Conservation (phyloP, 73 alveolate species). For the Symbiodinium pilosum region DNA sequence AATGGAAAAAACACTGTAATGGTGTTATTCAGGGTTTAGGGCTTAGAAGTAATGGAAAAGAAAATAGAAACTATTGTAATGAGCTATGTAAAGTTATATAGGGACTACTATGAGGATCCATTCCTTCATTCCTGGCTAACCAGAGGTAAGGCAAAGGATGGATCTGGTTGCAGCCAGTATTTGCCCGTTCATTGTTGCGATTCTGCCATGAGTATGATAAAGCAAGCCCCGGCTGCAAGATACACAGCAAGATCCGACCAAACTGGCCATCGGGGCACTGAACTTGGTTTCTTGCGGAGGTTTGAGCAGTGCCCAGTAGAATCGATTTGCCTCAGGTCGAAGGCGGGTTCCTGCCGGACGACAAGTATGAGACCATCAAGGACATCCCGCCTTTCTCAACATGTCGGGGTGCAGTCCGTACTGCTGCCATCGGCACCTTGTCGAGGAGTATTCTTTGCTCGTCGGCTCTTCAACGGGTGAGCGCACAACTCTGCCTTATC, state of each 20-base stretch:
- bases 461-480: slow-evolving; percentile 45
- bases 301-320: background rate
- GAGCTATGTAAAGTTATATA: too few species aligned
- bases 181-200: too few species aligned
- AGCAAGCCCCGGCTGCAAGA: background rate
- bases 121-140: too few species aligned
- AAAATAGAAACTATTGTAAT: too few species aligned
- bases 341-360: slow-evolving; percentile 76
- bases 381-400: background rate
- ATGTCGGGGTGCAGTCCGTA: background rate
- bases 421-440: background rate
- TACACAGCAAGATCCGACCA: slow-evolving; percentile 41
- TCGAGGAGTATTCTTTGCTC: slow-evolving; percentile 62
- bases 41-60: too few species aligned
- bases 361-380: slow-evolving; percentile 81
- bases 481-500: slow-evolving; percentile 56
- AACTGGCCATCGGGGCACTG: slow-evolving; percentile 67
- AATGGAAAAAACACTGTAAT: too few species aligned
- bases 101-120: too few species aligned
- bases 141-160: too few species aligned
- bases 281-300: background rate
- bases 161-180: too few species aligned
- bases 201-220: too few species aligned
- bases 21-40: too few species aligned
- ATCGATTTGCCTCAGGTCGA: slow-evolving; percentile 19